phyloP scores from a whole-genome alignment of 148 eudicot species.

The Rhododendron henanense region DNA sequence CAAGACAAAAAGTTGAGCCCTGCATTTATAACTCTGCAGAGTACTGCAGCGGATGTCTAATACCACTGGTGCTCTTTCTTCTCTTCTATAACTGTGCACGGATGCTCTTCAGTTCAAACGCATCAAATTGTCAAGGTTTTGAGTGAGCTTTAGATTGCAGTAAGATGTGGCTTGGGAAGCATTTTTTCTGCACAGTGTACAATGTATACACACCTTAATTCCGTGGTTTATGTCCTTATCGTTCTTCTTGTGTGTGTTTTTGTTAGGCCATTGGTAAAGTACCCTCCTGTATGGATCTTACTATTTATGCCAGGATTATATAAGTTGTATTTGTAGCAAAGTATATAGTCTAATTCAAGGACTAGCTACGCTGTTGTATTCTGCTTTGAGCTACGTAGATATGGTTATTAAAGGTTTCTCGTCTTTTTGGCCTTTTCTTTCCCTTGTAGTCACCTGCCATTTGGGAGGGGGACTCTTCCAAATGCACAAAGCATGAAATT shows the following conservation, averaged over 20 bases:
- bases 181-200: not conserved
- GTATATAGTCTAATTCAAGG: not conserved
- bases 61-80: not conserved
- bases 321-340: not conserved
- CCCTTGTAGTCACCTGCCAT: slow-evolving; percentile 4
- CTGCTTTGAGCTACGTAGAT: not conserved
- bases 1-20: not conserved
- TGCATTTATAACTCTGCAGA: not conserved
- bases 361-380: not conserved
- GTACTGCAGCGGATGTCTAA: not conserved
- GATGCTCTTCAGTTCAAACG: not conserved
- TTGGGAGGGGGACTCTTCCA: slow-evolving; percentile 2
- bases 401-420: not conserved
- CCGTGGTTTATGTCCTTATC: not conserved
- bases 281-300: not conserved
- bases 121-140: not conserved
- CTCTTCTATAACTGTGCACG: not conserved
- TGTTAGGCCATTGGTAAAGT: not conserved
- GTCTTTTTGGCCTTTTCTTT: not conserved
- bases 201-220: not conserved
- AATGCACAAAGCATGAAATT: slow-evolving; percentile 32
- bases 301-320: not conserved
- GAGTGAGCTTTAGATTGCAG: not conserved
- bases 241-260: not conserved
- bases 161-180: not conserved